Base-by-base conservation (phyloP, 2,329 filamentous ascomycete species). In the Nannizziopsis arthrosporioides region DNA sequence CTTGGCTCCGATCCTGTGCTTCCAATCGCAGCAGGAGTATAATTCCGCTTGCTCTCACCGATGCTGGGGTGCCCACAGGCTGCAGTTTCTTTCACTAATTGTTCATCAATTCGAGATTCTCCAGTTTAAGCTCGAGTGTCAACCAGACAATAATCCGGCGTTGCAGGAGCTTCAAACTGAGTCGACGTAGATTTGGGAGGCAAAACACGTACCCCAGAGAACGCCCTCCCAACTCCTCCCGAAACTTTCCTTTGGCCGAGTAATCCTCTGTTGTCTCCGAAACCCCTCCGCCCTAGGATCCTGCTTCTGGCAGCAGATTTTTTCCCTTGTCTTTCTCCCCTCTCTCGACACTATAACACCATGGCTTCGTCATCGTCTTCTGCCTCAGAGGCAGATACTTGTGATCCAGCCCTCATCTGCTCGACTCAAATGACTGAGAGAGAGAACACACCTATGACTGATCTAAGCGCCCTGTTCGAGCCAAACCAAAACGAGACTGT, bases 401-500 rank as follows among this genome's bases (percentile, higher is more conserved):
- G 42, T 30, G 50, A 52, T 37, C 43, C 40, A 9, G 18, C 39
- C 12, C 43, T 49, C 42, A 27, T 49, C 9, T 47, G 36, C 8
- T 37, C 41, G 10, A 34, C 39, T 40, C 46, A 34, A 32, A 49
- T 35, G 37, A 30, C 44, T 9, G 47, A 48, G 36, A 38, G 42
- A 32, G 42, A 18, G 43, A 42, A 31, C 41, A 32, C 41, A 44
- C 42, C 47, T 27, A 44, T 44, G 30, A 47, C 48, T 10, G 44
- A 48, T 42, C 19, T 14, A 22, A 43, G 40, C 37, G 53, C 52
- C 5, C 53, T 57, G 19, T 45, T 57, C 2, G 53, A 58, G 10
- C 30, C 45, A n/a, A 49, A 57, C 18, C 44, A 54, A 14, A 62
- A 65, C 22, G 59, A 61, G 19, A 43, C 56, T 8, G 60, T 54